phyloP scores from a whole-genome alignment of 1,284 basidiomycete genomes.

The Pseudozyma hubeiensis region DNA sequence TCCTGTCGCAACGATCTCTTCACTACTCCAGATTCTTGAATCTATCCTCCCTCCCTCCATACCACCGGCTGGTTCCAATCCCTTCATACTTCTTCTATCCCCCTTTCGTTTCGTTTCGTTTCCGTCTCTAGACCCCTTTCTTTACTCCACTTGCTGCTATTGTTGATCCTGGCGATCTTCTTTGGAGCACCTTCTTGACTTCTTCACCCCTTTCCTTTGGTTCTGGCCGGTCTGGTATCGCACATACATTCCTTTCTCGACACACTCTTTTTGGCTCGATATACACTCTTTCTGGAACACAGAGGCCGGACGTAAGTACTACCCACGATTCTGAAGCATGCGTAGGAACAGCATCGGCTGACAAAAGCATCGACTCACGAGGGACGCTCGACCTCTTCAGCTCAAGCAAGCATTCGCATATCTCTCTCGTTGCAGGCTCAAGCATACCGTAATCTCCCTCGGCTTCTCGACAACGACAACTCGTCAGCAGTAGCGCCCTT shows the following conservation, averaged over 20 bases:
- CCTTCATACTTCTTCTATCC: slow-evolving; percentile 8
- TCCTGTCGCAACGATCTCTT: slow-evolving; percentile 14
- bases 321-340: not conserved
- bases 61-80: slow-evolving; percentile 45
- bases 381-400: not conserved
- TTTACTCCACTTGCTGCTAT: slow-evolving; percentile 1
- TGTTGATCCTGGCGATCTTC: slow-evolving; percentile 31
- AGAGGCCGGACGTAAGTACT: slow-evolving; percentile 39
- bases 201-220: slow-evolving; percentile 6
- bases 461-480: no score
- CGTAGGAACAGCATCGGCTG: not conserved
- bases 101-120: slow-evolving; percentile 3
- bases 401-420: not conserved
- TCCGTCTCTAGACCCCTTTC: slow-evolving; percentile 10
- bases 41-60: slow-evolving; percentile 34
- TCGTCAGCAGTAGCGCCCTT: no score
- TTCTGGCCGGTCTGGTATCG: slow-evolving; percentile 8
- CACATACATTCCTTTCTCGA: slow-evolving; percentile 9
- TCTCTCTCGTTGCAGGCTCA: not conserved
- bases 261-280: slow-evolving; percentile 18
- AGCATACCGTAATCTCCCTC: no score
- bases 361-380: not conserved
- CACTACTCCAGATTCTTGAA: slow-evolving; percentile 2
- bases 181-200: not conserved
- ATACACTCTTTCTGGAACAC: not conserved